Conservation (phyloP, 2,329 filamentous ascomycete genomes). For the Cephalotrichum gorgonifer region DNA sequence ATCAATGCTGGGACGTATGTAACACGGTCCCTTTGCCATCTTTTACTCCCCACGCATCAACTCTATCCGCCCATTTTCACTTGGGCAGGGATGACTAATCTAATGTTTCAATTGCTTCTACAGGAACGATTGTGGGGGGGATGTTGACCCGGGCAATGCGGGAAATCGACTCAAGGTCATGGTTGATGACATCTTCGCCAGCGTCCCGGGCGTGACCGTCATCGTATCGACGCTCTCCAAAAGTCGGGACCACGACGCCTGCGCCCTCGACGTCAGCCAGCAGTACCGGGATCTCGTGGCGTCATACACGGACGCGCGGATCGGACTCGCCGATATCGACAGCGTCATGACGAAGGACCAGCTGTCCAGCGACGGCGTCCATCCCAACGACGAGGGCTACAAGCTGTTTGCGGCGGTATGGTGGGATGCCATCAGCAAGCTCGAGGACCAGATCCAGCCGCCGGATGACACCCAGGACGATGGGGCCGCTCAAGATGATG, state of each 20-base stretch:
- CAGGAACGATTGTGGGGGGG: slow-evolving; percentile 12
- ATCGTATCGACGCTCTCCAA: slow-evolving; percentile 11
- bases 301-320: background rate
- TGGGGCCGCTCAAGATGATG: too few species aligned
- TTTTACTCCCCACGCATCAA: too few species aligned
- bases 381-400: slow-evolving; percentile 27
- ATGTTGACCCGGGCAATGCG: background rate
- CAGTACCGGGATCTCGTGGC: slow-evolving; percentile 16
- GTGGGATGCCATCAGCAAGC: slow-evolving; percentile 15
- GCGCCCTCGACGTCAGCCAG: slow-evolving; percentile 20
- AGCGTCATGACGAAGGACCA: slow-evolving; percentile 11
- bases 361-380: slow-evolving; percentile 27
- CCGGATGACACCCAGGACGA: too few species aligned
- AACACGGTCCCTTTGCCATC: too few species aligned
- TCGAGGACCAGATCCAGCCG: background rate
- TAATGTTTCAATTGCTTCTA: too few species aligned
- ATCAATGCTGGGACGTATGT: slow-evolving; percentile 14
- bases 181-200: slow-evolving; percentile 8
- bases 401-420: slow-evolving; percentile 29
- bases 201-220: slow-evolving; percentile 7
- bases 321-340: background rate
- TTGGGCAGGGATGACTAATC: too few species aligned
- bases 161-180: slow-evolving; percentile 8
- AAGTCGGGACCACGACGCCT: slow-evolving; percentile 12
- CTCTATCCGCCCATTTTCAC: too few species aligned